phyloP scores from a whole-genome alignment of 495 filamentous ascomycete genomes.

The Aspergillus kassunensis region DNA sequence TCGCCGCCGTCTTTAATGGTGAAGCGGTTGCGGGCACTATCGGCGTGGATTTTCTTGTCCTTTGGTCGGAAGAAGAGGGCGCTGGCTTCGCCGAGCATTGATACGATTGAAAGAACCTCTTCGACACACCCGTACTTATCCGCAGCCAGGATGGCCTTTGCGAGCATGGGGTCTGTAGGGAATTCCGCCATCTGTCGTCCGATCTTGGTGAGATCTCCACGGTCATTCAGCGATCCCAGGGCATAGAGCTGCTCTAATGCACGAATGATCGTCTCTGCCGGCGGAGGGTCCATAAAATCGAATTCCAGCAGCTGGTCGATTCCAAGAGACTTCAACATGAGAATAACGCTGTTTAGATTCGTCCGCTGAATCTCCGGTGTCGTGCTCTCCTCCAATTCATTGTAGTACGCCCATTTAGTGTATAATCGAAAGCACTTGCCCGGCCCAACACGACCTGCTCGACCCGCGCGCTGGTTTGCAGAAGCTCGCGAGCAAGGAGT shows the following conservation, averaged over 20 bases:
- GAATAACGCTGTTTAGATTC: constrained; percentile 77
- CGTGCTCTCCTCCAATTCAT: constrained; percentile 89
- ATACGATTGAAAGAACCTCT: constrained; percentile 89
- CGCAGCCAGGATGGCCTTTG: constrained; percentile 86
- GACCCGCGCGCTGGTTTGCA: constrained; percentile 87
- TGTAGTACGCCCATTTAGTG: constrained; percentile 91
- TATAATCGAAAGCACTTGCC: constrained; percentile 95
- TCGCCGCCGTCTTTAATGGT: constrained; percentile 92
- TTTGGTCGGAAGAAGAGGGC: constrained; percentile 94
- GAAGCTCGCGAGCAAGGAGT: constrained; percentile 92
- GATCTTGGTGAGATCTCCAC: constrained; percentile 85
- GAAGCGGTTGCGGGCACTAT: constrained; percentile 87
- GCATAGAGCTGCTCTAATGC: constrained; percentile 91
- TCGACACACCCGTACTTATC: constrained; percentile 87
- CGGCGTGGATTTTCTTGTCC: constrained; percentile 95
- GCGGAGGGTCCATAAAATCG: constrained; percentile 94
- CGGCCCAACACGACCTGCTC: constrained; percentile 87
- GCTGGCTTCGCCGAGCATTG: constrained; percentile 86
- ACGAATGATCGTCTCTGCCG: constrained; percentile 84
- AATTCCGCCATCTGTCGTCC: constrained; percentile 97
- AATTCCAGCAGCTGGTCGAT: constrained; percentile 94
- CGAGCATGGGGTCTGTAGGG: constrained; percentile 89
- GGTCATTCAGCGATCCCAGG: constrained; percentile 82
- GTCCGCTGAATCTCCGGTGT: constrained; percentile 93
- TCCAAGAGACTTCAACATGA: constrained; percentile 84